These are phyloP conservation scores for Hypsizygus ulmarius DNA, from an alignment of 1,284 basidiomycete species.

Conservation along the genomic window DNA sequence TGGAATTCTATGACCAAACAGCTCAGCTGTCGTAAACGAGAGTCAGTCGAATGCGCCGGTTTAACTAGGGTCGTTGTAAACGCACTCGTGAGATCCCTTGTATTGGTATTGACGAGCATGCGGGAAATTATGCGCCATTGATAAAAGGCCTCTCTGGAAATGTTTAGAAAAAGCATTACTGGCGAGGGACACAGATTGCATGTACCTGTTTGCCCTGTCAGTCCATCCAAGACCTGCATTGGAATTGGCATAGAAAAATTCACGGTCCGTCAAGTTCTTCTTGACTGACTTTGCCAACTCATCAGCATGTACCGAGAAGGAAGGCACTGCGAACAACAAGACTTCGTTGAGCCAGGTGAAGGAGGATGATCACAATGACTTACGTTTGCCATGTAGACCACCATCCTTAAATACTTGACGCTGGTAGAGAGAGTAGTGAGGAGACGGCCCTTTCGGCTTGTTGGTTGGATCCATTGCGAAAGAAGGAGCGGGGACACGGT, in stretches of 20 bases:
- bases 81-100: conserved; percentile 49
- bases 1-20: conserved; percentile 55
- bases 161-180: background rate
- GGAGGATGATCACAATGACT: conserved; percentile 12
- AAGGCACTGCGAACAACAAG: too few species aligned
- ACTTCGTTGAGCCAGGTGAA: conserved; percentile 33
- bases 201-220: conserved; percentile 50
- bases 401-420: conserved; percentile 50
- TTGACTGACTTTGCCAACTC: conserved; percentile 49
- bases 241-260: conserved; percentile 55
- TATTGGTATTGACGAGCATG: conserved; percentile 58
- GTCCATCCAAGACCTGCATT: conserved; percentile 59
- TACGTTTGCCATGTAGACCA: conserved; percentile 38
- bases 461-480: conserved; percentile 48
- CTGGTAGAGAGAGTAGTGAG: conserved; percentile 51
- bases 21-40: conserved; percentile 29
- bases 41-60: background rate
- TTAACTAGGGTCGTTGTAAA: background rate
- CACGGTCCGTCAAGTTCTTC: conserved; percentile 49
- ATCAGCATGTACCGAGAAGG: conserved; percentile 40
- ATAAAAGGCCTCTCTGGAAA: conserved; percentile 44
- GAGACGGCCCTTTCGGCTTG: conserved; percentile 49
- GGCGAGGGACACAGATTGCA: conserved; percentile 6
- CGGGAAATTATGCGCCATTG: conserved; percentile 53
- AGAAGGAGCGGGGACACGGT: background rate